Evolutionary conservation across 768 basidiomycete genomes (phyloP).

Genomic region (Suillus cothurnatus): DNA sequence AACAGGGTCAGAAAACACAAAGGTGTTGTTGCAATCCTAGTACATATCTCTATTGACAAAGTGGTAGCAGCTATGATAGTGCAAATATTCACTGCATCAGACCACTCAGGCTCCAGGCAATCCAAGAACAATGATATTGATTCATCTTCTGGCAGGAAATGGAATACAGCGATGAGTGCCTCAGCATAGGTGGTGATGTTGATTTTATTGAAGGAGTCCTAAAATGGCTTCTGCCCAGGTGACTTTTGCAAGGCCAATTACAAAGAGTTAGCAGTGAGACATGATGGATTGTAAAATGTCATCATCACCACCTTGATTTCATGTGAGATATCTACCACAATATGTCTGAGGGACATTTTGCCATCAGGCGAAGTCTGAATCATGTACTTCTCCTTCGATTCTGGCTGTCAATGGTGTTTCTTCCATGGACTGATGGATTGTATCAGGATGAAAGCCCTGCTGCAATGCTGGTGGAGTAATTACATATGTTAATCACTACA

Average conservation of each 20-base stretch:
- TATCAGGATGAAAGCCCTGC: no score
- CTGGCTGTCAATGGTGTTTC: no score
- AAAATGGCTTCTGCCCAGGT: constrained; percentile 62
- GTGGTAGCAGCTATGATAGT: constrained; percentile 77
- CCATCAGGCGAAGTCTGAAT: constrained; percentile 57
- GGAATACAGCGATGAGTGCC: constrained; percentile 70
- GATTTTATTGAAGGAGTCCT: constrained; percentile 68
- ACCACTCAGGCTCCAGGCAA: constrained; percentile 75
- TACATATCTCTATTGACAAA: constrained; percentile 62
- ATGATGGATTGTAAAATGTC: background rate
- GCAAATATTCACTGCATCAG: constrained; percentile 79
- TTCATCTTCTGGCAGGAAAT: constrained; percentile 67
- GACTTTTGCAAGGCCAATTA: constrained; percentile 19
- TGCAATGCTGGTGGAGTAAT: no score
- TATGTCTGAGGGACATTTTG: constrained; percentile 62
- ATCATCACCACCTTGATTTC: constrained; percentile 72
- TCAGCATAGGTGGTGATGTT: constrained; percentile 80
- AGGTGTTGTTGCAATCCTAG: background rate
- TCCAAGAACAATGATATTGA: constrained; percentile 58
- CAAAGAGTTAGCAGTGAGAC: constrained; percentile 24
- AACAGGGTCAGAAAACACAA: constrained; percentile 9
- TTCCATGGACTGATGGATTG: no score
- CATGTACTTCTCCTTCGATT: no score
- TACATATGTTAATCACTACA: no score
- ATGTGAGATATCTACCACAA: constrained; percentile 74